These are phyloP conservation scores for Corinectria fuckeliana DNA, from an alignment of 2,329 filamentous ascomycete genomes.

Conservation along the genomic window DNA sequence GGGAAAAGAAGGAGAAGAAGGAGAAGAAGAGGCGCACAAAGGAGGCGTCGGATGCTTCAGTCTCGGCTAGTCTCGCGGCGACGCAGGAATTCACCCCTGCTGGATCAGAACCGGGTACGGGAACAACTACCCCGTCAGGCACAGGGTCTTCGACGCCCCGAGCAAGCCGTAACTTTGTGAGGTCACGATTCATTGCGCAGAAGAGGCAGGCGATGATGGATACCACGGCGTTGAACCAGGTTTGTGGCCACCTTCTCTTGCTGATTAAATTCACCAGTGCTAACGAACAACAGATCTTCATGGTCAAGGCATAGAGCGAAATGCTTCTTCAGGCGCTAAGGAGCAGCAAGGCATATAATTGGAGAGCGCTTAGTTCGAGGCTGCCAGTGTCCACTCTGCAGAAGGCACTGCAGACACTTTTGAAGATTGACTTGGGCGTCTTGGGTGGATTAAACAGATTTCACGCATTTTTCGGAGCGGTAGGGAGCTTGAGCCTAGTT, in stretches of 20 bases:
- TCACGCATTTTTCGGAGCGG: not conserved
- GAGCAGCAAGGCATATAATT: conserved; percentile 3
- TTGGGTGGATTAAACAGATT: conserved; percentile 6
- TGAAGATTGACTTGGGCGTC: conserved; percentile 3
- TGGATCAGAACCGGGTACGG: conserved; percentile 43
- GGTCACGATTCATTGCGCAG: conserved; percentile 84
- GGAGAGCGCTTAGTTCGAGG: not conserved
- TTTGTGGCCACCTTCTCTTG: conserved; percentile 53
- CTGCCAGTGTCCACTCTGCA: not conserved
- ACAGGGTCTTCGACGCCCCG: conserved; percentile 55
- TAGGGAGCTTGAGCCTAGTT: not conserved
- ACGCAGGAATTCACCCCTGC: conserved; percentile 33
- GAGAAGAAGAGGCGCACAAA: conserved; percentile 60
- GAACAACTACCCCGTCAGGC: conserved; percentile 49
- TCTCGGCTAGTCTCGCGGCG: conserved; percentile 16
- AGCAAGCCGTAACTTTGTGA: conserved; percentile 72
- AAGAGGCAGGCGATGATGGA: conserved; percentile 87
- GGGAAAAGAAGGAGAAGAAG: conserved; percentile 51
- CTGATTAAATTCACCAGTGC: not conserved
- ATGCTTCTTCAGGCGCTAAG: not conserved
- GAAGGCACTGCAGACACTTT: not conserved
- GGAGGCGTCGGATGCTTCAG: conserved; percentile 41
- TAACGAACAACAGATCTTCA: conserved; percentile 64
- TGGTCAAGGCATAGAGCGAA: conserved; percentile 60
- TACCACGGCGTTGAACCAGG: conserved; percentile 84